A percentile compares a stretch with the other conserved stretches of the same genome.
These are phyloP conservation scores for Talaromyces sp. DNA, from an alignment of 2,329 filamentous ascomycete genomes.

Conservation along the genomic window DNA sequence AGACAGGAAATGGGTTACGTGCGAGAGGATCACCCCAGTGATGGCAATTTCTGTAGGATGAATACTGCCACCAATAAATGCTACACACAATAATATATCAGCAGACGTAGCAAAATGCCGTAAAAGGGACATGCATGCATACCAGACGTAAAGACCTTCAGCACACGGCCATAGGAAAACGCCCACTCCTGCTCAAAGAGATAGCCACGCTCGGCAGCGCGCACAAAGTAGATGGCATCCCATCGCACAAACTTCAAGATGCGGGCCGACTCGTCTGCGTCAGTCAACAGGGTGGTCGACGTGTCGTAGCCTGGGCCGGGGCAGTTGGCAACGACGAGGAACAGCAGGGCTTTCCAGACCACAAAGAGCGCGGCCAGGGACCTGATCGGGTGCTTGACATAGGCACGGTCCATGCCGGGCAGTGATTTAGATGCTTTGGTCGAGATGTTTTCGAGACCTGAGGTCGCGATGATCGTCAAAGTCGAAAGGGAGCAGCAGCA, in stretches of 20 bases:
- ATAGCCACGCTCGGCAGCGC: conserved; percentile 51
- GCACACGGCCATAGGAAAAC: conserved; percentile 54
- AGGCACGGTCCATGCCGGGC: not conserved
- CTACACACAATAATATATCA: conserved; percentile 13
- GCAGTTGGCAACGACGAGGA: conserved; percentile 45
- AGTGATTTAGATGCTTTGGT: not conserved
- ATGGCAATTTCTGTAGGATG: conserved; percentile 13
- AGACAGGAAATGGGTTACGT: conserved; percentile 71
- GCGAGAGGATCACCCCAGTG: conserved; percentile 61
- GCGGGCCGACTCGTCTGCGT: conserved; percentile 15
- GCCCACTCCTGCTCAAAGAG: conserved; percentile 64
- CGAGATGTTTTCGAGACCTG: not conserved
- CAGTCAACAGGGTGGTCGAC: conserved; percentile 49
- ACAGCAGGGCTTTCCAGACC: conserved; percentile 54
- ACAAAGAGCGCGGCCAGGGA: conserved; percentile 41
- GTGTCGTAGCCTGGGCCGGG: conserved; percentile 62
- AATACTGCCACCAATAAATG: not conserved
- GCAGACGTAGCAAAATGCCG: not conserved
- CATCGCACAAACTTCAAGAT: conserved; percentile 52
- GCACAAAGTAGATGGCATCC: conserved; percentile 60
- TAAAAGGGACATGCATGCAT: conserved; percentile 16
- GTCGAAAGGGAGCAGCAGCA: not conserved
- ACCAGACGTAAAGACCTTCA: conserved; percentile 28
- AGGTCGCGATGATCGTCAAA: not conserved
- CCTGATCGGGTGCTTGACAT: conserved; percentile 23